A percentile compares a stretch with the other conserved stretches of the same genome.
phyloP scores from a whole-genome alignment of 495 filamentous ascomycete species.

The Xylaria grammica region DNA sequence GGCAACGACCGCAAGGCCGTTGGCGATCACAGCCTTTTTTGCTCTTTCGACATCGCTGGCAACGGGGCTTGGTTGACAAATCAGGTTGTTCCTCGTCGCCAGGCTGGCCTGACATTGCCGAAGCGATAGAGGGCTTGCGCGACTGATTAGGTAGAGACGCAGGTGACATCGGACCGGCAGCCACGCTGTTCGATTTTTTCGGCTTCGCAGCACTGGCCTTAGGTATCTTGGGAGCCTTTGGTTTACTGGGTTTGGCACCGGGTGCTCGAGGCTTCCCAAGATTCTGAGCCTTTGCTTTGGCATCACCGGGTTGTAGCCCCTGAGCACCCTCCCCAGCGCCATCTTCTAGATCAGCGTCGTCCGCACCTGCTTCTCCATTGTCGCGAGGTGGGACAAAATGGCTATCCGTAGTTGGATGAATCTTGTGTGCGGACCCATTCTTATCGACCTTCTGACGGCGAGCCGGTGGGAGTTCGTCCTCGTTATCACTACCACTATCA shows the following conservation, averaged over 20 bases:
- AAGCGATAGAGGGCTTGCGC: slow-evolving; percentile 81
- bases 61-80: slow-evolving; percentile 90
- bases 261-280: slow-evolving; percentile 48
- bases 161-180: slow-evolving; percentile 67
- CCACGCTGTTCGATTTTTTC: slow-evolving; percentile 55
- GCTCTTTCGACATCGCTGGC: slow-evolving; percentile 97
- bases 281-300: slow-evolving; percentile 44
- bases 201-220: slow-evolving; percentile 54
- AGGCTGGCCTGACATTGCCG: slow-evolving; percentile 67
- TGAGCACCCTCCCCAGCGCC: slow-evolving; percentile 33
- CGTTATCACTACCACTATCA: slow-evolving; percentile 77
- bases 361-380: slow-evolving; percentile 74
- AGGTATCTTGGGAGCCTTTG: slow-evolving; percentile 53
- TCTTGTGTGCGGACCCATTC: slow-evolving; percentile 47
- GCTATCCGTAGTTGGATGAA: slow-evolving; percentile 64
- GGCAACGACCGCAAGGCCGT: slow-evolving; percentile 91
- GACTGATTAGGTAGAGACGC: slow-evolving; percentile 66
- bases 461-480: slow-evolving; percentile 68
- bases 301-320: slow-evolving; percentile 32
- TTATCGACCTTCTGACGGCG: slow-evolving; percentile 66
- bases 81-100: slow-evolving; percentile 87
- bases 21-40: slow-evolving; percentile 99
- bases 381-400: slow-evolving; percentile 67
- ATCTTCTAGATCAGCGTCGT: slow-evolving; percentile 68
- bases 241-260: slow-evolving; percentile 48